phyloP scores from a whole-genome alignment of 2,329 filamentous ascomycete genomes.

The Pyrenochaeta sp. region DNA sequence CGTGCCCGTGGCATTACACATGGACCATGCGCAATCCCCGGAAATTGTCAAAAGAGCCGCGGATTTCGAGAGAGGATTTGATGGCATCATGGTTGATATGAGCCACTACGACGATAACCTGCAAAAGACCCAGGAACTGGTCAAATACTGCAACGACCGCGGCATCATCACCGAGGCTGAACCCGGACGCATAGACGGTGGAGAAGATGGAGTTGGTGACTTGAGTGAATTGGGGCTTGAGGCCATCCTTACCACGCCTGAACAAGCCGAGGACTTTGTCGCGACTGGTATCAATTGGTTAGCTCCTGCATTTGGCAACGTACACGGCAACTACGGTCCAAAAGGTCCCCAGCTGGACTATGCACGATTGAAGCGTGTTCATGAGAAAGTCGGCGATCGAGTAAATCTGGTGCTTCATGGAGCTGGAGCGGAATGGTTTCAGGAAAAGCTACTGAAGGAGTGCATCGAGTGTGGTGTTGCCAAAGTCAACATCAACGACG shows the following conservation, averaged over 20 bases:
- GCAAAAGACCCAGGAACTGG: conserved; percentile 67
- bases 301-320: conserved; percentile 78
- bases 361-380: conserved; percentile 51
- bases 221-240: conserved; percentile 64
- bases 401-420: conserved; percentile 66
- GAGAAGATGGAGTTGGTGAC: conserved; percentile 77
- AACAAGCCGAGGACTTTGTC: conserved; percentile 74
- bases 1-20: conserved; percentile 69
- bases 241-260: conserved; percentile 70
- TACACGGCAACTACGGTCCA: conserved; percentile 76
- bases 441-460: conserved; percentile 61
- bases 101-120: conserved; percentile 76
- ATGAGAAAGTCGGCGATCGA: conserved; percentile 56
- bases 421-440: conserved; percentile 61
- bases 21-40: conserved; percentile 71
- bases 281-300: conserved; percentile 76
- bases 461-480: conserved; percentile 64
- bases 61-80: conserved; percentile 49
- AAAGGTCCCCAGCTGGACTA: conserved; percentile 61
- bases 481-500: conserved; percentile 67
- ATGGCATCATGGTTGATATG: conserved; percentile 69
- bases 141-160: conserved; percentile 67
- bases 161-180: conserved; percentile 76
- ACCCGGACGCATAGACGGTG: conserved; percentile 73
- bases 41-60: conserved; percentile 68